Evolutionary conservation across 2,329 filamentous ascomycete species (phyloP), one percentile per base, ranked within the genome.

Genomic region (Talaromyces islandicus): DNA sequence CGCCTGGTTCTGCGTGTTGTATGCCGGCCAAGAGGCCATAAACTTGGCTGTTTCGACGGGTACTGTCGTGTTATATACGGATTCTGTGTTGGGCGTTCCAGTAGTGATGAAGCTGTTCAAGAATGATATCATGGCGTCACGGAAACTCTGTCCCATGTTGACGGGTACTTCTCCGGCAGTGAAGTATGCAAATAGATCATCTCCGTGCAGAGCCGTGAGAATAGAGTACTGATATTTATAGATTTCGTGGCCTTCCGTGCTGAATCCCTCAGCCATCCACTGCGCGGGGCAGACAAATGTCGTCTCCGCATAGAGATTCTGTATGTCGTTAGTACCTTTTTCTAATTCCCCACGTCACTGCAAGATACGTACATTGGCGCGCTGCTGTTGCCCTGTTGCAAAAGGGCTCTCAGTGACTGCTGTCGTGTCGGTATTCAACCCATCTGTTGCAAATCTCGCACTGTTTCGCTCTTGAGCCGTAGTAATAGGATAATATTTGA

Each of bases 121-220:
- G 3, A 78, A 77, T 56, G 69, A 60, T 59, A 24, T 24, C 25
- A 52, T n/a, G 10, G 64, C 56, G 32, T 52, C 61, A 56, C 35
- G 61, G 30, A 52, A 66, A 51, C 24, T 53, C 53, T 46, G 48
- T 27, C 48, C 54, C 62, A 63, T 59, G 4, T 60, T 63, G 43
- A 29, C 32, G 24, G 54, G 51, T 7, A 29, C 27, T 25, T 38
- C 10, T 9, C 19, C 27, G 4, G 32, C 62, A 7, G 68, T 65
- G 54, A 76, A 73, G 58, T 78, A 75, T 0, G 70, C 75, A 57
- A 78, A 75, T 10, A 93, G 81, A 32, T 90, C 90, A 27, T 86
- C 82, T 1, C 78, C 77, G 69, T 86, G 83, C 64, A 89, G 86
- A 19, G 87, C 84, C 46, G 85, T 84, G 51, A 91, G 82, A 25